Conservation (phyloP, 2,329 filamentous ascomycete genomes). For the Elsinoe perseae region DNA sequence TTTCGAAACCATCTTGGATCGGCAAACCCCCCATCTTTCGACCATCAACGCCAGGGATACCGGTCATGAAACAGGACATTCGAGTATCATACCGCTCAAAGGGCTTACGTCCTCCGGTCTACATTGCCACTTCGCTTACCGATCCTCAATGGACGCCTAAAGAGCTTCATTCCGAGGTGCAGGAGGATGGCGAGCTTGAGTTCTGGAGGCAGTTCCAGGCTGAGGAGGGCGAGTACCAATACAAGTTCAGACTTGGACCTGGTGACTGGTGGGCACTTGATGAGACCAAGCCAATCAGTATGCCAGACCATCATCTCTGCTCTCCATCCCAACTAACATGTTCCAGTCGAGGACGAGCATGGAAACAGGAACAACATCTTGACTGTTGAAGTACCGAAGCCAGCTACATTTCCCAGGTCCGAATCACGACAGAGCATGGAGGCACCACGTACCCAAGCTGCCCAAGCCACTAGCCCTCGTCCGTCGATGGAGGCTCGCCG, state of each 20-base stretch:
- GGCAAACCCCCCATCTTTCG: slow-evolving; percentile 11
- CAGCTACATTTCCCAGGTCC: not conserved
- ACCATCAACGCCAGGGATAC: not conserved
- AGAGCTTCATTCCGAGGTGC: slow-evolving; percentile 52
- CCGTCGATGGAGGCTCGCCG: slow-evolving; percentile 5
- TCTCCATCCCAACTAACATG: not conserved
- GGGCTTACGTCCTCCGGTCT: slow-evolving; percentile 59
- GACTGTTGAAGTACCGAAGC: slow-evolving; percentile 25
- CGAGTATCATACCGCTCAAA: slow-evolving; percentile 55
- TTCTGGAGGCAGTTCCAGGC: slow-evolving; percentile 53
- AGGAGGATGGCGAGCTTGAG: slow-evolving; percentile 43
- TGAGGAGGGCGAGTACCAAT: slow-evolving; percentile 56
- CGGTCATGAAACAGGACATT: slow-evolving; percentile 34
- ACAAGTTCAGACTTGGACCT: slow-evolving; percentile 63
- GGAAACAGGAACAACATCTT: slow-evolving; percentile 50
- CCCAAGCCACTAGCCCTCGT: not conserved
- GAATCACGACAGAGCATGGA: slow-evolving; percentile 10
- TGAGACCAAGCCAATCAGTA: slow-evolving; percentile 54
- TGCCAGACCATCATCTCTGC: slow-evolving; percentile 21
- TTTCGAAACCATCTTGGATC: slow-evolving; percentile 18
- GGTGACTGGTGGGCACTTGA: slow-evolving; percentile 65
- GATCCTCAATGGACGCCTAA: slow-evolving; percentile 57
- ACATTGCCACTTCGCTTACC: slow-evolving; percentile 61
- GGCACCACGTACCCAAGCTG: not conserved
- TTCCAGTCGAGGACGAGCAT: slow-evolving; percentile 41